Conservation (phyloP, 2,329 filamentous ascomycete genomes). For the Fonsecaea monophora region DNA sequence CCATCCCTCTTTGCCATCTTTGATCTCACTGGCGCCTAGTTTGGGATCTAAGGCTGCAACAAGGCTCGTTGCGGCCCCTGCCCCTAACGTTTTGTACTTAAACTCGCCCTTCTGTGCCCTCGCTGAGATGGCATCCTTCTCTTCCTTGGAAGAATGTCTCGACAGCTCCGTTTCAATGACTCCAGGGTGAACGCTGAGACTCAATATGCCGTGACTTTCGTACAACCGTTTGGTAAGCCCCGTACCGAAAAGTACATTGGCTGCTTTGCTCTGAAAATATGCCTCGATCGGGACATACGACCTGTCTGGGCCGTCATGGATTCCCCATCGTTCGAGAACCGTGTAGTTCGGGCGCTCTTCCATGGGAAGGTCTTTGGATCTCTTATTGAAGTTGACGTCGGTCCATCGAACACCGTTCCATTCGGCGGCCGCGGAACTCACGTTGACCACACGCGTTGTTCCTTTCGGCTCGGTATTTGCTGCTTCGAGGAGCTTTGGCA, state of each 20-base stretch:
- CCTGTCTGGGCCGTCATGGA: constrained; percentile 26
- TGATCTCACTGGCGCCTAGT: constrained; percentile 40
- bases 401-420: constrained; percentile 45
- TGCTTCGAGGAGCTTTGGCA: constrained; percentile 45
- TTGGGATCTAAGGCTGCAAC: constrained; percentile 53
- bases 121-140: constrained; percentile 12
- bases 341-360: constrained; percentile 31
- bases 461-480: constrained; percentile 26
- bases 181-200: constrained; percentile 52
- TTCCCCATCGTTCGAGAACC: constrained; percentile 16
- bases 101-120: constrained; percentile 1
- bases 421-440: constrained; percentile 41
- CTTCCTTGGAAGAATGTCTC: constrained; percentile 40
- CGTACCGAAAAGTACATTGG: constrained; percentile 54
- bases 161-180: constrained; percentile 22
- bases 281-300: constrained; percentile 47
- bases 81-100: constrained; percentile 45
- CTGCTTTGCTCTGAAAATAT: constrained; percentile 57
- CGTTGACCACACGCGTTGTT: constrained; percentile 42
- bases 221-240: constrained; percentile 43
- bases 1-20: constrained; percentile 21
- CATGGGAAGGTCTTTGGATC: constrained; percentile 33
- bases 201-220: constrained; percentile 44
- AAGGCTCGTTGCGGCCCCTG: constrained; percentile 53
- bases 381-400: constrained; percentile 46